Percentiles rank a stretch among this genome's conserved stretches.
Conservation (phyloP, 345 rosid species). For the Turnera subulata region DNA sequence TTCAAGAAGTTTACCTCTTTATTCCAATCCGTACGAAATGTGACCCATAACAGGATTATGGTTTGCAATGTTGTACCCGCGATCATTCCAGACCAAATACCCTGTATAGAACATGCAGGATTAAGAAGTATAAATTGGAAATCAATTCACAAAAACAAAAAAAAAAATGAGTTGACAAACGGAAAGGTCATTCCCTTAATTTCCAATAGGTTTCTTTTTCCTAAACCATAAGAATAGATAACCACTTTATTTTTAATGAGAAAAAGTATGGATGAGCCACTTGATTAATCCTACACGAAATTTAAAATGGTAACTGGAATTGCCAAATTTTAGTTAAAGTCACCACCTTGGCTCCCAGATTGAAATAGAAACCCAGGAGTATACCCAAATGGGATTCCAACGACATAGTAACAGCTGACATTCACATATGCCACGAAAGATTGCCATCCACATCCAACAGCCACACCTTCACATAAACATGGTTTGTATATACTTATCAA, state of each 20-base stretch:
- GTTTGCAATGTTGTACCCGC: slow-evolving; percentile 42
- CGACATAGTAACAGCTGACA: slow-evolving; percentile 40
- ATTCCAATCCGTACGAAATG: slow-evolving; percentile 42
- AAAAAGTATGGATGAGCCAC: too few relatives aligned
- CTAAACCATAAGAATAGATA: too few relatives aligned
- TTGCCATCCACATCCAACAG: slow-evolving; percentile 54
- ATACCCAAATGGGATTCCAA: slow-evolving; percentile 40
- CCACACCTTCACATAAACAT: slow-evolving; percentile 42
- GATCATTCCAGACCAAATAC: slow-evolving; percentile 46
- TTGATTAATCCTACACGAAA: too few relatives aligned
- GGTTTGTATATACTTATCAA: too few relatives aligned
- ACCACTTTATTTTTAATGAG: too few relatives aligned
- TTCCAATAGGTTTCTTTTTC: too few relatives aligned
- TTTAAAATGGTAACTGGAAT: too few relatives aligned
- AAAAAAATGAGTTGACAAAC: too few relatives aligned
- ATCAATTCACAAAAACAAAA: too few relatives aligned
- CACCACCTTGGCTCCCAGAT: slow-evolving; percentile 35
- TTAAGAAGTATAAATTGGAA: neutral
- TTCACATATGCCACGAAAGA: slow-evolving; percentile 45
- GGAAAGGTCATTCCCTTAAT: too few relatives aligned
- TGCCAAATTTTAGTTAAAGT: too few relatives aligned
- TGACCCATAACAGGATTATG: slow-evolving; percentile 31
- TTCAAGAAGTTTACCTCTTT: slow-evolving; percentile 41
- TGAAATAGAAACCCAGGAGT: slow-evolving; percentile 31
- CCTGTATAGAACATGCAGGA: too few relatives aligned